These are phyloP conservation scores for Emericellopsis atlantica DNA, from an alignment of 2,329 filamentous ascomycete genomes.

Conservation along the genomic window DNA sequence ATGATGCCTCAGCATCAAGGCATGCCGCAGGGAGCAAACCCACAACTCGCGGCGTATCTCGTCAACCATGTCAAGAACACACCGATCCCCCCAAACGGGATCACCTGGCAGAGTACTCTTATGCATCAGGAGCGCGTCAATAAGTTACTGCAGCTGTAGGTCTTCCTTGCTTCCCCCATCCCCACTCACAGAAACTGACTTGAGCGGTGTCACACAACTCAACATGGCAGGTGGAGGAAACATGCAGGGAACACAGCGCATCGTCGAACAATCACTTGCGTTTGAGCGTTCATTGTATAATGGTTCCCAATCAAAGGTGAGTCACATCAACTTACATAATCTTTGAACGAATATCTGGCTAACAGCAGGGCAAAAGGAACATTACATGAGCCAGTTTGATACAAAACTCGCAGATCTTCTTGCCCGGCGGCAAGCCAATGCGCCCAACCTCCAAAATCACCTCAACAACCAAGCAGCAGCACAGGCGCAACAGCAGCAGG, in stretches of 20 bases:
- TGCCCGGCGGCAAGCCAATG: constrained; percentile 36
- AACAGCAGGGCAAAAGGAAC: constrained; percentile 27
- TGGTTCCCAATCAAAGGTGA: constrained; percentile 38
- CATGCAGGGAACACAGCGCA: background rate
- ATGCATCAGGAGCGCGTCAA: constrained; percentile 25
- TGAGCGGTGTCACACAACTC: background rate
- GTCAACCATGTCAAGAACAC: constrained; percentile 9
- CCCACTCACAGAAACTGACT: background rate
- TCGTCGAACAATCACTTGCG: too few relatives aligned
- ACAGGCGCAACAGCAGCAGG: constrained; percentile 18
- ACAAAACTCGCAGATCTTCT: constrained; percentile 34
- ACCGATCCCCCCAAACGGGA: constrained; percentile 11
- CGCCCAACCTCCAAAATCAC: constrained; percentile 33
- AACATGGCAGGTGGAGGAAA: background rate
- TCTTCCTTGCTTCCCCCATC: constrained; percentile 1
- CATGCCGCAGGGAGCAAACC: background rate
- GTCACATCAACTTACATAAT: constrained; percentile 23
- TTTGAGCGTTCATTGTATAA: constrained; percentile 9
- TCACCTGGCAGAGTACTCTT: constrained; percentile 26
- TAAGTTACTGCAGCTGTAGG: constrained; percentile 29
- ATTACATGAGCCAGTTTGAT: background rate
- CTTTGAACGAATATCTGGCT: constrained; percentile 25
- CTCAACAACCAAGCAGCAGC: constrained; percentile 27
- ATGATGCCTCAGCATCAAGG: constrained; percentile 29
- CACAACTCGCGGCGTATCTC: background rate